These are phyloP conservation scores for Phalaenopsis equestris DNA, from an alignment of 106 monocot genomes.

Conservation along the genomic window DNA sequence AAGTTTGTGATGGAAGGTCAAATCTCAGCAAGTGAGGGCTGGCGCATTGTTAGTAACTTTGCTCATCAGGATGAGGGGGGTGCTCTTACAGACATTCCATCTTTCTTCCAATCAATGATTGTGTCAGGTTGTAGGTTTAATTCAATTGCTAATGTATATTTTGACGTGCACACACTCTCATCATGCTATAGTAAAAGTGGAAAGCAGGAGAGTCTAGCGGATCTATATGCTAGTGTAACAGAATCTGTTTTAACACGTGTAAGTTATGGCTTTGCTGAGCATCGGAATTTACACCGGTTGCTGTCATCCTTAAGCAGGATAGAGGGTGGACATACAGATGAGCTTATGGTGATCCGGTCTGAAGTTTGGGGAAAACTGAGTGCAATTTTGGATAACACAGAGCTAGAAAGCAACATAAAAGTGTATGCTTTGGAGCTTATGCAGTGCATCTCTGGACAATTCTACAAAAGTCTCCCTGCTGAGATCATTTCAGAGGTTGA, in stretches of 20 bases:
- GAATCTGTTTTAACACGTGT: constrained; percentile 29
- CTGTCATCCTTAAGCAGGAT: constrained; percentile 65
- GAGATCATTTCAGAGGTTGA: constrained; percentile 44
- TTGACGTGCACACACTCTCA: constrained; percentile 10
- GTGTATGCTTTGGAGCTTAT: constrained; percentile 76
- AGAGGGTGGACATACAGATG: constrained; percentile 25
- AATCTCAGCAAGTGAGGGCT: constrained; percentile 50
- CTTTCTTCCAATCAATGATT: constrained; percentile 53
- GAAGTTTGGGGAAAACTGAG: constrained; percentile 64
- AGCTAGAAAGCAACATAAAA: constrained; percentile 39
- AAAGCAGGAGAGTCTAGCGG: constrained; percentile 21
- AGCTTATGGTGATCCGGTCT: constrained; percentile 47
- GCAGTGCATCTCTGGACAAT: constrained; percentile 65
- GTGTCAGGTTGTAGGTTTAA: constrained; percentile 63
- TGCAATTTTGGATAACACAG: constrained; percentile 54
- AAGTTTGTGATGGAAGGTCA: constrained; percentile 39
- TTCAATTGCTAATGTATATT: constrained; percentile 36
- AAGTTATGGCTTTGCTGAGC: constrained; percentile 15
- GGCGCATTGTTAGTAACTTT: constrained; percentile 46
- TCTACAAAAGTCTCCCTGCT: constrained; percentile 34
- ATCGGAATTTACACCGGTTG: constrained; percentile 33
- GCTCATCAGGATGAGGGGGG: constrained; percentile 16
- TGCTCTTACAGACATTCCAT: constrained; percentile 24
- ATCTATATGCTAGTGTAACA: constrained; percentile 38
- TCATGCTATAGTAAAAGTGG: constrained; percentile 8